Conservation (phyloP, 805 yeast genomes). For the Metschnikowia amazonensis region DNA sequence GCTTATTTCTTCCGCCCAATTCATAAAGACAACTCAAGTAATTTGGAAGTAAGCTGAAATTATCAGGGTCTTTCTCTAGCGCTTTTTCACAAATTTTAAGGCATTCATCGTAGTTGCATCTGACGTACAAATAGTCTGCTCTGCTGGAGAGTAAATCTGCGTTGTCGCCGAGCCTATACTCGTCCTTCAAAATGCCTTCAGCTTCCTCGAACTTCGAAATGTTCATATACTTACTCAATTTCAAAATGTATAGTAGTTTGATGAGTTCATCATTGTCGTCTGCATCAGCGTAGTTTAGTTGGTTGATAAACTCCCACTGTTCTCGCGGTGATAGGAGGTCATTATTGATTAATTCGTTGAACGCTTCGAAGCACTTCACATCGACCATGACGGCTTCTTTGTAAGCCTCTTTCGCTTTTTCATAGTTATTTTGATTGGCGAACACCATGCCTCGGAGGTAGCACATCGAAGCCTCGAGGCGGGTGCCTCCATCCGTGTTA, state of each 20-base stretch:
- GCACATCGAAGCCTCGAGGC: slow-evolving; percentile 82
- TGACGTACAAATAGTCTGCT: slow-evolving; percentile 68
- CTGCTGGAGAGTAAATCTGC: slow-evolving; percentile 63
- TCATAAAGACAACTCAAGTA: slow-evolving; percentile 85
- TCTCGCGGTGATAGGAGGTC: slow-evolving; percentile 78
- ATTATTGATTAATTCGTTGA: slow-evolving; percentile 68
- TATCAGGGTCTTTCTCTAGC: slow-evolving; percentile 60
- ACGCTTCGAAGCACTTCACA: slow-evolving; percentile 91
- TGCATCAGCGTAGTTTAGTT: slow-evolving; percentile 64
- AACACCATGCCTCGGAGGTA: slow-evolving; percentile 80
- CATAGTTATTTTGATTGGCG: slow-evolving; percentile 78
- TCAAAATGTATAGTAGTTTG: slow-evolving; percentile 69
- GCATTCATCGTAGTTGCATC: slow-evolving; percentile 77
- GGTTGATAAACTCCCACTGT: slow-evolving; percentile 74
- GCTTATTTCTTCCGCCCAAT: slow-evolving; percentile 72
- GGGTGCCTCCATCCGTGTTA: slow-evolving; percentile 77
- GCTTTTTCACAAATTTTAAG: slow-evolving; percentile 64
- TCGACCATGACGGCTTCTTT: slow-evolving; percentile 84
- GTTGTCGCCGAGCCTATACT: slow-evolving; percentile 66
- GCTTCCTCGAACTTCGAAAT: slow-evolving; percentile 59
- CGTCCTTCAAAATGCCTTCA: slow-evolving; percentile 60
- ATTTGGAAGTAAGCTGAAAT: slow-evolving; percentile 67
- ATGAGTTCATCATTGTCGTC: slow-evolving; percentile 80
- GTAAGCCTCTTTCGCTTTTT: slow-evolving; percentile 79
- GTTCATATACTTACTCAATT: slow-evolving; percentile 69